A percentile compares a stretch with the other conserved stretches of the same genome.
These are phyloP conservation scores for Senna tora DNA, from an alignment of 306 rosid genomes.

Conservation along the genomic window DNA sequence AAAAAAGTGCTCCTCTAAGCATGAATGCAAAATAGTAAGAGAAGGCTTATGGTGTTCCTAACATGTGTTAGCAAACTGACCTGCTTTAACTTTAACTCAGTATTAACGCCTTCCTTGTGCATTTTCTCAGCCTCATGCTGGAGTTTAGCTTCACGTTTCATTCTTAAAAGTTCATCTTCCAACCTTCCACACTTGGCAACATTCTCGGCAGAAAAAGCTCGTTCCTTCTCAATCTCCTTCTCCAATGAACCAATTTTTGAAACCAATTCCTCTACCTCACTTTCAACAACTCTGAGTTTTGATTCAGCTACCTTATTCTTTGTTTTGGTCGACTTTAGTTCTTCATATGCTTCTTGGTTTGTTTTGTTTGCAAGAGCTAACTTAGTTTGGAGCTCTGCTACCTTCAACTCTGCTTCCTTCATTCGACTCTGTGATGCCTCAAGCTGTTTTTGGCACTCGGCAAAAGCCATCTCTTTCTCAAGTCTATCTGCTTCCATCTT, in stretches of 20 bases:
- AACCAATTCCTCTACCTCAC: slow-evolving; percentile 50
- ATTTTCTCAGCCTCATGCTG: slow-evolving; percentile 44
- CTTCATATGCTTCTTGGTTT: slow-evolving; percentile 50
- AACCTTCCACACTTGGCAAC: slow-evolving; percentile 51
- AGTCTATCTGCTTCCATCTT: slow-evolving; percentile 51
- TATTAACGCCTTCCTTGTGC: slow-evolving; percentile 28
- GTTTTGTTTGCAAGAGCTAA: slow-evolving; percentile 47
- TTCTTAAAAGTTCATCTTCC: slow-evolving; percentile 59
- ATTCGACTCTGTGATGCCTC: slow-evolving; percentile 48
- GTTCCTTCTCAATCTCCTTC: slow-evolving; percentile 62
- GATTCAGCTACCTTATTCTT: slow-evolving; percentile 53
- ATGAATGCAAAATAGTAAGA: neutral
- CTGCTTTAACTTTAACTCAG: slow-evolving; percentile 60
- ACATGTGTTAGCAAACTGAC: slow-evolving; percentile 51
- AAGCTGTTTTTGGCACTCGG: slow-evolving; percentile 50
- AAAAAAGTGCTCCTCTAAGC: neutral
- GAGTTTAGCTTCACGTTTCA: slow-evolving; percentile 55
- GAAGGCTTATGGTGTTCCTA: slow-evolving; percentile 7
- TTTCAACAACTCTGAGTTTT: slow-evolving; percentile 41
- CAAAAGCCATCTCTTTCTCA: slow-evolving; percentile 53
- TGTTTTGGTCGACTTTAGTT: slow-evolving; percentile 40
- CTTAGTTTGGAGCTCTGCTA: slow-evolving; percentile 50
- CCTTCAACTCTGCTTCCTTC: slow-evolving; percentile 45
- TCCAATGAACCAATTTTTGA: slow-evolving; percentile 54
- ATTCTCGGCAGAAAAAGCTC: slow-evolving; percentile 55